phyloP scores from a whole-genome alignment of 2,329 filamentous ascomycete genomes.

The Arthrobotrys entomopaga region DNA sequence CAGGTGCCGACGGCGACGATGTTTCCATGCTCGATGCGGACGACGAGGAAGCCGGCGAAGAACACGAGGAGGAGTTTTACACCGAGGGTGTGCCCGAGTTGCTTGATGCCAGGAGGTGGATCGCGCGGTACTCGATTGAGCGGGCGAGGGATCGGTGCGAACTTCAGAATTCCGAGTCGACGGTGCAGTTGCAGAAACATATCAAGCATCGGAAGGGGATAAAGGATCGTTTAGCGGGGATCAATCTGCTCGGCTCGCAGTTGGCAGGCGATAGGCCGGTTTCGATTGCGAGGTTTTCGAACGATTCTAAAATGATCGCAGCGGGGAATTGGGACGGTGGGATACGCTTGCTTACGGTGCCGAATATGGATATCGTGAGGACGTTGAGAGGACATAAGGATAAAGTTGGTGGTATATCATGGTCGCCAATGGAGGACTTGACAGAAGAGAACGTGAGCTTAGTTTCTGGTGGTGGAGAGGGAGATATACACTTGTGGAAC shows the following conservation, averaged over 20 bases:
- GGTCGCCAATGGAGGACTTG: slow-evolving; percentile 83
- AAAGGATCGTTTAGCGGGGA: slow-evolving; percentile 81
- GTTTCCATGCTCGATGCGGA: slow-evolving; percentile 67
- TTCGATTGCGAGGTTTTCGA: slow-evolving; percentile 90
- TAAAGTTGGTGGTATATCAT: slow-evolving; percentile 88
- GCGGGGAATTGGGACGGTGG: slow-evolving; percentile 93
- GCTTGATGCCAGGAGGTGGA: slow-evolving; percentile 77
- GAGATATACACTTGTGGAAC: slow-evolving; percentile 88
- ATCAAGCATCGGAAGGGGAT: slow-evolving; percentile 90
- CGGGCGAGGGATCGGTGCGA: slow-evolving; percentile 79
- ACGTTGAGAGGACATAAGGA: slow-evolving; percentile 85
- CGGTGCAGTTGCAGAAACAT: slow-evolving; percentile 86
- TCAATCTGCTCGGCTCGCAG: slow-evolving; percentile 93
- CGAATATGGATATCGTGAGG: slow-evolving; percentile 79
- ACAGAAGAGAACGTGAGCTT: slow-evolving; percentile 81
- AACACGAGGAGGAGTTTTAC: slow-evolving; percentile 94
- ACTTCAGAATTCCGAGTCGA: slow-evolving; percentile 81
- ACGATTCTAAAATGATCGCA: slow-evolving; percentile 82
- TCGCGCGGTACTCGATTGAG: slow-evolving; percentile 85
- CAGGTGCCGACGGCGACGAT: slow-evolving; percentile 71
- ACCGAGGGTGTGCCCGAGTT: slow-evolving; percentile 81
- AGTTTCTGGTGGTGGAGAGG: slow-evolving; percentile 89
- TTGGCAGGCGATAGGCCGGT: slow-evolving; percentile 90
- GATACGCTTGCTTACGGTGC: slow-evolving; percentile 85
- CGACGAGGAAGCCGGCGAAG: slow-evolving; percentile 70